Conservation (phyloP, 331 rosid genomes). For the Rosa hybrid region DNA sequence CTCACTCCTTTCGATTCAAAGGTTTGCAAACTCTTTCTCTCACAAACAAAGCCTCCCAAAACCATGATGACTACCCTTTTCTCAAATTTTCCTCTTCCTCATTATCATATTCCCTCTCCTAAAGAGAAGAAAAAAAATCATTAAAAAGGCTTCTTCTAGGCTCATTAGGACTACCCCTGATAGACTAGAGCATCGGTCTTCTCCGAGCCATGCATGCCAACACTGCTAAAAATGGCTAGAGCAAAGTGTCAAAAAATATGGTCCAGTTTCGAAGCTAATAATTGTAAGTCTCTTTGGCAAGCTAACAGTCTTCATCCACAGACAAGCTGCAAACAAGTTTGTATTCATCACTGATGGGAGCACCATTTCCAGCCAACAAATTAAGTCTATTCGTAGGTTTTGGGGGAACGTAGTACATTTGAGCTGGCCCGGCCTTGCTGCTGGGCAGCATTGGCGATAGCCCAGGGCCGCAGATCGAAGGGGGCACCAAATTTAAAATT, state of each 20-base stretch:
- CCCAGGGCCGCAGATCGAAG: no score
- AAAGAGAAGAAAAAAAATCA: slow-evolving; percentile 19
- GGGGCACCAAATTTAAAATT: no score
- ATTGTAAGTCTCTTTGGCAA: slow-evolving; percentile 57
- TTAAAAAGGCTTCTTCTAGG: no score
- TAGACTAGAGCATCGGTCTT: slow-evolving; percentile 63
- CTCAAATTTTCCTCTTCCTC: slow-evolving; percentile 29
- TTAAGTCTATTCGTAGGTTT: slow-evolving; percentile 37
- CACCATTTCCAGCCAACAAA: slow-evolving; percentile 43
- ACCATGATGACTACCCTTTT: no score
- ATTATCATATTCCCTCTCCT: slow-evolving; percentile 48
- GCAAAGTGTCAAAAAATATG: slow-evolving; percentile 52
- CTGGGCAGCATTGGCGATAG: no score
- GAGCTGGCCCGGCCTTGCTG: no score
- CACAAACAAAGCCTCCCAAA: no score
- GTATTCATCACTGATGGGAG: slow-evolving; percentile 39
- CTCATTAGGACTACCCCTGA: slow-evolving; percentile 64
- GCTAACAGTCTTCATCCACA: slow-evolving; percentile 63
- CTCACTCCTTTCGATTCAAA: no score
- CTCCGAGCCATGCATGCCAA: slow-evolving; percentile 61
- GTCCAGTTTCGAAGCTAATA: slow-evolving; percentile 61
- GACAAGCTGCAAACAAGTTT: slow-evolving; percentile 73
- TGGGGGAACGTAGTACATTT: slow-evolving; percentile 53
- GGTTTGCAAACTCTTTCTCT: no score
- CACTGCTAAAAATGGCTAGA: slow-evolving; percentile 64